phyloP scores from a whole-genome alignment of 331 rosid genomes.

The Quercus lobata region DNA sequence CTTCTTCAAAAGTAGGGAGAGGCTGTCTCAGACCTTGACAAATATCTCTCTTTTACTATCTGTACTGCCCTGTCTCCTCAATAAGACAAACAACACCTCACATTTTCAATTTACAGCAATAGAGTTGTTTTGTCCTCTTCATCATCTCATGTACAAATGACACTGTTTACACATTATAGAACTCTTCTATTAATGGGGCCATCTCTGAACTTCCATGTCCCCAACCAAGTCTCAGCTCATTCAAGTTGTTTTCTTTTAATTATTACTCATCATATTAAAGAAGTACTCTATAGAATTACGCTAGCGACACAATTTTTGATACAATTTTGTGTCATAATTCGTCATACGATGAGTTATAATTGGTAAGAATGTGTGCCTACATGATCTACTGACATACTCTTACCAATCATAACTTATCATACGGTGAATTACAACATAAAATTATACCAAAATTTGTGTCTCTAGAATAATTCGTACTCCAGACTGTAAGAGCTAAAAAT shows the following conservation, averaged over 20 bases:
- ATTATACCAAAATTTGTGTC: too few species aligned
- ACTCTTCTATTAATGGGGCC: background rate
- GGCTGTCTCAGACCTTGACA: background rate
- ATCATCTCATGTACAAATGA: background rate
- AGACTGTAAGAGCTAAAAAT: too few species aligned
- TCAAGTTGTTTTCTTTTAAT: too few species aligned
- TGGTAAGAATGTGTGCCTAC: rapidly evolving
- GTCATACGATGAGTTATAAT: too few species aligned
- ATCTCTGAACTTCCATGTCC: background rate
- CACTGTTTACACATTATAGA: background rate
- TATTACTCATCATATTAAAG: background rate
- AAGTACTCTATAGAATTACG: background rate
- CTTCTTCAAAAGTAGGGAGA: background rate
- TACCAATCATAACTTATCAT: too few species aligned
- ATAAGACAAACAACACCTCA: conserved; percentile 14
- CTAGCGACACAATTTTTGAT: too few species aligned
- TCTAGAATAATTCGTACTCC: background rate
- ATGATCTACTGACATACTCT: too few species aligned
- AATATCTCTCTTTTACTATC: conserved; percentile 5
- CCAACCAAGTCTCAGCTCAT: background rate
- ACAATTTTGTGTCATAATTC: too few species aligned
- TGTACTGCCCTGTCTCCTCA: background rate
- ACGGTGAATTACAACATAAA: rapidly evolving
- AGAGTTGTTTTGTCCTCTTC: background rate
- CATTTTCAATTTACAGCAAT: too few species aligned